phyloP scores from a whole-genome alignment of 2,329 filamentous ascomycete species.

The Didymellaceae sp. region DNA sequence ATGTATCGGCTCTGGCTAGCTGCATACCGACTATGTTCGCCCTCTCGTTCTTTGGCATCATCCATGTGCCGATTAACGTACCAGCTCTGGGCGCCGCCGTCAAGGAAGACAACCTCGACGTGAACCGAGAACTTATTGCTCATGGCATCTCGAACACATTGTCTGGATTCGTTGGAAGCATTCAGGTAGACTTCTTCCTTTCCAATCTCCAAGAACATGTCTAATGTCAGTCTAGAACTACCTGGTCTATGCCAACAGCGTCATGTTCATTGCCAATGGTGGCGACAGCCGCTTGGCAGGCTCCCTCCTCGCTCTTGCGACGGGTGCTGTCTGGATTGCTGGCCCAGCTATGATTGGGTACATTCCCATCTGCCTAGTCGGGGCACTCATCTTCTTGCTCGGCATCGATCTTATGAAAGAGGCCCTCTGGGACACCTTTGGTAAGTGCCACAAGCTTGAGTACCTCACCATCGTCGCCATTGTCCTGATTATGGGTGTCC shows the following conservation, averaged over 20 bases:
- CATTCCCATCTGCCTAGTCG: constrained; percentile 97
- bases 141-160: constrained; percentile 93
- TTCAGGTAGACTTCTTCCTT: constrained; percentile 64
- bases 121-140: constrained; percentile 89
- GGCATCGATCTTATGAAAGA: constrained; percentile 92
- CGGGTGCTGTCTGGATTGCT: constrained; percentile 80
- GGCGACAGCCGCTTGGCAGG: constrained; percentile 87
- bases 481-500: constrained; percentile 92
- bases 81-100: constrained; percentile 89
- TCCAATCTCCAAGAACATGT: not conserved
- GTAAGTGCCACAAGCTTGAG: constrained; percentile 84
- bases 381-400: constrained; percentile 90
- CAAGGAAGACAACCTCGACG: constrained; percentile 88
- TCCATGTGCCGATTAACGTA: constrained; percentile 98
- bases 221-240: constrained; percentile 72
- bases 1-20: constrained; percentile 82
- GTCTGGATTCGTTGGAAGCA: constrained; percentile 85
- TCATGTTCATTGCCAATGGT: constrained; percentile 94
- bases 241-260: constrained; percentile 94
- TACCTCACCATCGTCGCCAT: constrained; percentile 90
- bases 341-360: constrained; percentile 90
- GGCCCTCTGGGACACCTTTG: constrained; percentile 85
- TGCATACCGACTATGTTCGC: constrained; percentile 95
- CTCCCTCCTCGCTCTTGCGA: constrained; percentile 80
- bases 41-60: constrained; percentile 93